Evolutionary conservation across 2,329 filamentous ascomycete genomes (phyloP).

Genomic region (Sclerotinia borealis): DNA sequence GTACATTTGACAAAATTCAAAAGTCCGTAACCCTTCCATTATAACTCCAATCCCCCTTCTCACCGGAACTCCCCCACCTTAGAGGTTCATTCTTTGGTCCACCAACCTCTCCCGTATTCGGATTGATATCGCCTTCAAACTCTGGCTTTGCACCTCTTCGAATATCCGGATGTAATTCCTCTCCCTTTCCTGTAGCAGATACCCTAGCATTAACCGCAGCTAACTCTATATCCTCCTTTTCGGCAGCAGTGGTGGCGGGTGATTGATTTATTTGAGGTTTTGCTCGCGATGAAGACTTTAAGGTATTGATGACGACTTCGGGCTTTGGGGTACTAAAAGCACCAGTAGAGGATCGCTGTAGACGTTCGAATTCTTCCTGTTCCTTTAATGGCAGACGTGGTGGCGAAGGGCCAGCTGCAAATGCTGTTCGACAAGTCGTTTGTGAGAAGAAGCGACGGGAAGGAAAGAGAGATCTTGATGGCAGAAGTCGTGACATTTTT

Average conservation of each 20-base stretch:
- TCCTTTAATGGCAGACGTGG: constrained; percentile 82
- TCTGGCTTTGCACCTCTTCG: constrained; percentile 76
- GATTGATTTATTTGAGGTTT: constrained; percentile 45
- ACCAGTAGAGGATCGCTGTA: constrained; percentile 71
- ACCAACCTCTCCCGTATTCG: constrained; percentile 89
- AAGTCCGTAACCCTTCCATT: constrained; percentile 96
- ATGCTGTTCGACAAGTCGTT: constrained; percentile 32
- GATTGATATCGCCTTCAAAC: constrained; percentile 88
- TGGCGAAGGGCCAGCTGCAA: constrained; percentile 59
- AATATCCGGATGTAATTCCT: constrained; percentile 64
- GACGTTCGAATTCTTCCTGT: constrained; percentile 83
- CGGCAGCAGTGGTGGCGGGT: constrained; percentile 29
- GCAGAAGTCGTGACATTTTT: constrained; percentile 28
- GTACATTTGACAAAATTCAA: constrained; percentile 27
- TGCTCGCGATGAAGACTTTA: constrained; percentile 24
- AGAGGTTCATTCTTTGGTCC: constrained; percentile 96
- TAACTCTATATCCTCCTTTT: constrained; percentile 24
- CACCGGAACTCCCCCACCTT: constrained; percentile 69
- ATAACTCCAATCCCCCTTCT: constrained; percentile 72
- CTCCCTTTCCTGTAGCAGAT: constrained; percentile 51
- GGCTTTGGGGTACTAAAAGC: constrained; percentile 62
- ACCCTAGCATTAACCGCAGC: constrained; percentile 37
- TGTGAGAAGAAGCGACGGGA: constrained; percentile 28
- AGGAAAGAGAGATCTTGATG: constrained; percentile 24
- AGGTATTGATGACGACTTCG: constrained; percentile 19